A percentile compares a stretch with the other conserved stretches of the same genome.
Conservation (phyloP, 2,329 filamentous ascomycete species). For the Xylariales sp. region DNA sequence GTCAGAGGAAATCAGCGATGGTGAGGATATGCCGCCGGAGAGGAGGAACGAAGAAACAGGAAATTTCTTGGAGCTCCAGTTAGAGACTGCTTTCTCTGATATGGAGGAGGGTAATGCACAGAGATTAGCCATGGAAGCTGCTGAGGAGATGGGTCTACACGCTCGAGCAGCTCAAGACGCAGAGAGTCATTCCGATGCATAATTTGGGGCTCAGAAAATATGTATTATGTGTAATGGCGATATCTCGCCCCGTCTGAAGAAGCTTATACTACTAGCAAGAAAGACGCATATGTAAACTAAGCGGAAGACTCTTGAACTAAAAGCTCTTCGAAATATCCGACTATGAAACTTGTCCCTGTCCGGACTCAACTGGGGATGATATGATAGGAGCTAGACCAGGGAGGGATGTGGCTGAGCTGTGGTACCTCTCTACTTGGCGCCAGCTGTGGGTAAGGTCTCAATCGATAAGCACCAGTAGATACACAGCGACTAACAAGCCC, state of each 20-base stretch:
- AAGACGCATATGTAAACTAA: not conserved
- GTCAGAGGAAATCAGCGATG: conserved; percentile 46
- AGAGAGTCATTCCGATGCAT: conserved; percentile 14
- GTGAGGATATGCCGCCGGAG: conserved; percentile 52
- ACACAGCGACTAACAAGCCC: conserved; percentile 27
- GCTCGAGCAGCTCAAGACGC: conserved; percentile 10
- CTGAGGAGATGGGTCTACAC: conserved; percentile 44
- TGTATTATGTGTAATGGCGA: conserved; percentile 15
- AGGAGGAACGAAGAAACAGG: conserved; percentile 55
- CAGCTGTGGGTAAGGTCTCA: too few species aligned
- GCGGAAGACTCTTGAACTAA: not conserved
- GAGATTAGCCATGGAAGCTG: conserved; percentile 35
- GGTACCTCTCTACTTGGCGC: too few species aligned
- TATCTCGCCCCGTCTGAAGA: not conserved
- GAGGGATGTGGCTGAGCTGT: conserved; percentile 8
- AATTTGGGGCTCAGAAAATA: not conserved
- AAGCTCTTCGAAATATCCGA: not conserved
- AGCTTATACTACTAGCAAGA: not conserved
- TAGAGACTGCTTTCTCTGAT: conserved; percentile 45
- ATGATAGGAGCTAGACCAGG: not conserved
- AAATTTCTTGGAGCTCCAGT: conserved; percentile 56
- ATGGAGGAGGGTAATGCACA: conserved; percentile 22
- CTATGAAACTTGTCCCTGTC: too few species aligned
- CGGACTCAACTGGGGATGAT: not conserved
- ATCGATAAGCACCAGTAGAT: conserved; percentile 13